A percentile compares a stretch with the other conserved stretches of the same genome.
phyloP scores from a whole-genome alignment of 768 basidiomycete genomes.

The Porpolomopsis calyptriformis region DNA sequence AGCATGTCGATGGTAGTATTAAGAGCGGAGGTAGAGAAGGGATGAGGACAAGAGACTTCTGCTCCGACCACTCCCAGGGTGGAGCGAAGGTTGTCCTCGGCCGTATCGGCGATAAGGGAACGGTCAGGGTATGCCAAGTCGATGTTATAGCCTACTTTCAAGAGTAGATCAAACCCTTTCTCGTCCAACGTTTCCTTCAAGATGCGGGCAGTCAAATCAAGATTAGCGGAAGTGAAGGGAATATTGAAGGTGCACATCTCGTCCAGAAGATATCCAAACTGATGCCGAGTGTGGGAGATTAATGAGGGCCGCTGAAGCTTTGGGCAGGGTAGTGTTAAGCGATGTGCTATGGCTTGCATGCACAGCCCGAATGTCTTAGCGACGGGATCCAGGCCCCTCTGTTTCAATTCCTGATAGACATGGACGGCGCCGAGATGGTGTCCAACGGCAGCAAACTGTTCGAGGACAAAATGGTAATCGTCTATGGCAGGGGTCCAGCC shows the following conservation, averaged over 20 bases:
- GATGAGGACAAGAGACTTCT: slow-evolving; percentile 24
- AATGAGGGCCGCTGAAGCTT: slow-evolving; percentile 25
- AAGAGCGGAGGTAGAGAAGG: slow-evolving; percentile 54
- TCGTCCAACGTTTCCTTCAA: slow-evolving; percentile 53
- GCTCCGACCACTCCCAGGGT: slow-evolving; percentile 2
- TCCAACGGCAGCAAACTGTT: slow-evolving; percentile 70
- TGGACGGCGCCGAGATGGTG: slow-evolving; percentile 48
- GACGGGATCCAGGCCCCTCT: slow-evolving; percentile 34
- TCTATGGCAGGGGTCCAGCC: slow-evolving; percentile 40
- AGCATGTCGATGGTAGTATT: slow-evolving; percentile 67
- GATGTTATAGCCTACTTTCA: slow-evolving; percentile 65
- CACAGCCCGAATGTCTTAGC: slow-evolving; percentile 50
- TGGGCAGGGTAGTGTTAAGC: slow-evolving; percentile 49
- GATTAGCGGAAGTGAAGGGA: slow-evolving; percentile 44
- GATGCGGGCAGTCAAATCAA: slow-evolving; percentile 61
- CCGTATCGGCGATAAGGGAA: slow-evolving; percentile 39
- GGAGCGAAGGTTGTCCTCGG: slow-evolving; percentile 7
- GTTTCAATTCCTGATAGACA: slow-evolving; percentile 50
- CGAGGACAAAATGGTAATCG: slow-evolving; percentile 68
- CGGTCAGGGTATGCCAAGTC: slow-evolving; percentile 69
- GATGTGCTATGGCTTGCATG: slow-evolving; percentile 62
- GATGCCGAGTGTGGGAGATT: slow-evolving; percentile 32
- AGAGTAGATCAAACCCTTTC: slow-evolving; percentile 44
- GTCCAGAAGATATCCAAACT: slow-evolving; percentile 40
- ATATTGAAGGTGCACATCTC: slow-evolving; percentile 46